phyloP scores from a whole-genome alignment of 257 asterid genomes.

The Marsdenia floribunda region DNA sequence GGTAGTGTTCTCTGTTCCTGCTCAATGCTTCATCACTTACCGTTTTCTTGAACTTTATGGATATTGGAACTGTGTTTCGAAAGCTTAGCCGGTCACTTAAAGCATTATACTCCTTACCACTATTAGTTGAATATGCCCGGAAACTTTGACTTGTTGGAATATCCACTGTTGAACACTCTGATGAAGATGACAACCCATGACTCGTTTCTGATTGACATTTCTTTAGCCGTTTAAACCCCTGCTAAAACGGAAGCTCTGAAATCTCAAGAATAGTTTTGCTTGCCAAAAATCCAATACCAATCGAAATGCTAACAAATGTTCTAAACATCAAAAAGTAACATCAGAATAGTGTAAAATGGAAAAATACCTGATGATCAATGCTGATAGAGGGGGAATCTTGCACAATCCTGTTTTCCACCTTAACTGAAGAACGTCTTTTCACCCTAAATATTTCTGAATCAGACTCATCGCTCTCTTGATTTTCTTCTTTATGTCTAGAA shows the following conservation, averaged over 20 bases:
- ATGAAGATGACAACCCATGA: slow-evolving; percentile 24
- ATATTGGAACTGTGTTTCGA: slow-evolving; percentile 43
- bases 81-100: slow-evolving; percentile 30
- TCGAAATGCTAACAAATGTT: not conserved
- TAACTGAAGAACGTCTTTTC: slow-evolving; percentile 61
- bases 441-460: slow-evolving; percentile 89
- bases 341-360: not conserved
- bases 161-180: slow-evolving; percentile 31
- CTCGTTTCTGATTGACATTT: slow-evolving; percentile 46
- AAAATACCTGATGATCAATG: slow-evolving; percentile 56
- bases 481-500: slow-evolving; percentile 24
- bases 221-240: slow-evolving; percentile 70
- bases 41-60: slow-evolving; percentile 54
- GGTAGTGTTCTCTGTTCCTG: slow-evolving; percentile 25
- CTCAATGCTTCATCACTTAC: slow-evolving; percentile 26
- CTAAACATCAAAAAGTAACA: not conserved
- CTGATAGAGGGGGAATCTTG: slow-evolving; percentile 33
- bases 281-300: not conserved
- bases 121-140: slow-evolving; percentile 21
- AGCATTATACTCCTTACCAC: slow-evolving; percentile 28
- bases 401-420: slow-evolving; percentile 43
- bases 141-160: slow-evolving; percentile 14
- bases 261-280: too few relatives aligned
- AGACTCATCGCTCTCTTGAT: slow-evolving; percentile 64
- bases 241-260: slow-evolving; percentile 9